These are phyloP conservation scores for Coemansia brasiliensis DNA, from an alignment of 192 early-diverging fungal genomes.

Conservation along the genomic window DNA sequence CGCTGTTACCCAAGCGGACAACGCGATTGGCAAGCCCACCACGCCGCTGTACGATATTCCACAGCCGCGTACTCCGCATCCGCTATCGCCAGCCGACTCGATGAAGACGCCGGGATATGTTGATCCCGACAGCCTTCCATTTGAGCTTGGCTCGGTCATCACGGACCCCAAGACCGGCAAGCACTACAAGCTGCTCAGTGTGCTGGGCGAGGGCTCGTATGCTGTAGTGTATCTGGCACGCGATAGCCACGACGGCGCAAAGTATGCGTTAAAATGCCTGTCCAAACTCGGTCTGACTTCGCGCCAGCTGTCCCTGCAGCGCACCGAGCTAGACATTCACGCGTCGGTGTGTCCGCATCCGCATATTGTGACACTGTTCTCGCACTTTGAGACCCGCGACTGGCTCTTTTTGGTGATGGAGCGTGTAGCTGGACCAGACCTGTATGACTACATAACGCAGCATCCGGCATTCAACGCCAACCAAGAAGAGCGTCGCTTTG, in stretches of 20 bases:
- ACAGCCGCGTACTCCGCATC: constrained; percentile 47
- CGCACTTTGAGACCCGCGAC: constrained; percentile 63
- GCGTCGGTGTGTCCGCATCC: constrained; percentile 63
- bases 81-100: constrained; percentile 48
- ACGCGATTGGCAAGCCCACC: constrained; percentile 7
- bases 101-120: constrained; percentile 54
- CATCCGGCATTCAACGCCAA: constrained; percentile 51
- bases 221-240: constrained; percentile 73
- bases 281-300: constrained; percentile 60
- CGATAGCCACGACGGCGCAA: constrained; percentile 56
- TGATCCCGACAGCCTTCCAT: constrained; percentile 53
- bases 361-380: constrained; percentile 67
- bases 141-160: constrained; percentile 49
- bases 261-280: constrained; percentile 75
- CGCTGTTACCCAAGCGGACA: constrained; percentile 8
- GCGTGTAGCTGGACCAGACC: constrained; percentile 54
- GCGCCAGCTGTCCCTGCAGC: constrained; percentile 65
- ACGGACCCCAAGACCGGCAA: constrained; percentile 43
- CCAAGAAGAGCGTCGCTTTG: constrained; percentile 54
- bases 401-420: constrained; percentile 68
- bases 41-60: constrained; percentile 33
- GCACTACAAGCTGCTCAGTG: constrained; percentile 49
- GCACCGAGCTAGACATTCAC: constrained; percentile 67
- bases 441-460: constrained; percentile 59
- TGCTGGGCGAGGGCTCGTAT: constrained; percentile 75